These are phyloP conservation scores for Triticum dicoccoides DNA, from an alignment of 176 grass and related monocot genomes.

Conservation along the genomic window DNA sequence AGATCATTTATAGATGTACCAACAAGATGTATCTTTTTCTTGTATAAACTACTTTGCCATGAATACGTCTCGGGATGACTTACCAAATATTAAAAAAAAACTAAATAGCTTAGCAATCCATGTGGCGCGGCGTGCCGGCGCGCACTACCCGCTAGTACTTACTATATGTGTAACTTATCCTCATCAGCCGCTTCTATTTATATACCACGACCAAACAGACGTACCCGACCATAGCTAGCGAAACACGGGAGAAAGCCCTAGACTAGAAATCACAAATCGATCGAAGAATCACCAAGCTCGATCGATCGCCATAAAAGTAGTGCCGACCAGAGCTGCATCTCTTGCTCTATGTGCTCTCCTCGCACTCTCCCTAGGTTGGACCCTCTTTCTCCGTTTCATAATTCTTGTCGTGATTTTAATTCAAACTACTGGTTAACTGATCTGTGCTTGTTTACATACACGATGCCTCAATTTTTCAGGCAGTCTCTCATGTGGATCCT, in stretches of 20 bases:
- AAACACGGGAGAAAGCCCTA: not conserved
- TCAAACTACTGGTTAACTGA: no score
- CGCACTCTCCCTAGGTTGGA: not conserved
- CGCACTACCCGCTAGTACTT: not conserved
- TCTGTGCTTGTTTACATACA: not conserved
- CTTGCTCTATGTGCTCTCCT: not conserved
- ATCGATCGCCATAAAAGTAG: no score
- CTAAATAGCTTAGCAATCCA: no score
- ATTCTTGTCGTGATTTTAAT: no score
- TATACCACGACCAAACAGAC: not conserved
- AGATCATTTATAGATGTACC: no score
- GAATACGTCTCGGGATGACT: no score
- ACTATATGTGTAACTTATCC: not conserved
- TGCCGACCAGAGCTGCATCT: not conserved
- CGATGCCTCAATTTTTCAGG: not conserved
- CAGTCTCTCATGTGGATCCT: not conserved
- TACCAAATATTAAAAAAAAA: no score
- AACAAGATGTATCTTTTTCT: no score
- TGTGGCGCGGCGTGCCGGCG: no score
- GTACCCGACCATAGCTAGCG: not conserved
- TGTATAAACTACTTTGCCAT: no score
- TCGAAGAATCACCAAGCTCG: not conserved
- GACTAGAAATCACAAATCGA: not conserved
- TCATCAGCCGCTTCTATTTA: not conserved
- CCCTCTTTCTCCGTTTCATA: not conserved